phyloP scores from a whole-genome alignment of 2,329 filamentous ascomycete genomes.

The Arthrobotrys megalospora region DNA sequence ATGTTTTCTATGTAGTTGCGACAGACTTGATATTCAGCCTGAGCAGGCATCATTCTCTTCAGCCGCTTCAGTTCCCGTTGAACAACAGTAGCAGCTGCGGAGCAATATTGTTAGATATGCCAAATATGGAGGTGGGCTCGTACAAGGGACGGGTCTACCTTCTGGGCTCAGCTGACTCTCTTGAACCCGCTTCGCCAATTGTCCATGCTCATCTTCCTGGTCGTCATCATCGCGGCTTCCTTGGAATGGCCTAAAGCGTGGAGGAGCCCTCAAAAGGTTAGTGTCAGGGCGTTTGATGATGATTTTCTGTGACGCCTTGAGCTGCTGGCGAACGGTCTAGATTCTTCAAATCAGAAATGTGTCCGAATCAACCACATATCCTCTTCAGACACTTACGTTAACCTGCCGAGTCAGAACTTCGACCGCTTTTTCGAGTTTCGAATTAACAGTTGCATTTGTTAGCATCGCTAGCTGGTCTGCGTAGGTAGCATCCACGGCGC shows the following conservation, averaged over 20 bases:
- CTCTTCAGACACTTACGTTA: constrained; percentile 84
- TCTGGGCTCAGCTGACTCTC: constrained; percentile 85
- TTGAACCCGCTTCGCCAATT: constrained; percentile 88
- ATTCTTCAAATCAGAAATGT: background rate
- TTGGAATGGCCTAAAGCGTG: constrained; percentile 66
- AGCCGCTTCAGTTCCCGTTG: constrained; percentile 88
- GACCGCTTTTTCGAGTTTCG: constrained; percentile 84
- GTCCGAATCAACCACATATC: constrained; percentile 4
- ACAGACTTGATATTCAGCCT: constrained; percentile 95
- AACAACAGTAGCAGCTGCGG: constrained; percentile 80
- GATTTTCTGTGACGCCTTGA: constrained; percentile 60
- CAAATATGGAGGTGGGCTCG: background rate
- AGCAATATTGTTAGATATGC: background rate
- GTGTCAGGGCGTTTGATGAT: constrained; percentile 62
- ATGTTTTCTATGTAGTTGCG: constrained; percentile 90
- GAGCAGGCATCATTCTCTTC: constrained; percentile 94
- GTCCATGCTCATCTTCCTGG: constrained; percentile 89
- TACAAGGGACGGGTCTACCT: constrained; percentile 66
- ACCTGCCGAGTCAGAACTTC: constrained; percentile 88
- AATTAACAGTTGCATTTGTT: constrained; percentile 82
- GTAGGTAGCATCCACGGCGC: constrained; percentile 86
- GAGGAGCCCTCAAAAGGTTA: constrained; percentile 61
- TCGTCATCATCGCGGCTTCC: constrained; percentile 75
- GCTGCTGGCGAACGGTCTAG: constrained; percentile 52
- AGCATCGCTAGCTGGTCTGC: constrained; percentile 93